Evolutionary conservation across 345 rosid genomes (phyloP), one percentile per base, ranked within the genome.

Genomic region (Durio zibethinus): DNA sequence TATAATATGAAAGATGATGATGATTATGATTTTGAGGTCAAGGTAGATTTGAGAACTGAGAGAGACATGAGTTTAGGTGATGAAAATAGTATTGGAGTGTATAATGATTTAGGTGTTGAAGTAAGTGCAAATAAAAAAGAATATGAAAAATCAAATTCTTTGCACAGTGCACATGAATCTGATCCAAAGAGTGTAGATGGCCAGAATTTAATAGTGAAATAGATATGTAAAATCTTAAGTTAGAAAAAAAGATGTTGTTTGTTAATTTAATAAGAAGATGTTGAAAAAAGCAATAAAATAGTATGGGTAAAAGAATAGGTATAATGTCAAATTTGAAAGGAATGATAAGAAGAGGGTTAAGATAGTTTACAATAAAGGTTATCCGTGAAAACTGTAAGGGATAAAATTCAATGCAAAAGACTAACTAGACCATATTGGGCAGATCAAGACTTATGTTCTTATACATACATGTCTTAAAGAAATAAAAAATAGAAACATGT

Each of bases 111-210:
- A 36, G 38, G 0, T 2, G 38, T 4, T 3, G 38, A 4, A 3
- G 4, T 36, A 3, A 5, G 2, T 3, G 4, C 4, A 1, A 5
- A 2, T 36, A 5, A 1, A 3, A 3, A 5, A 2, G 0, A 0
- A 3, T 1, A 0, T 36, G 38, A 5, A 5, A 5, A 0, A 3
- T 4, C 1, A 4, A 9, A 5, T 38, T 6, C 6, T 5, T 38
- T 38, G 7, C 42, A 38, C 7, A 38, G 42, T 38, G 7, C 0
- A 1, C 7, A 5, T 7, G 42, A 38, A 0, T 38, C 8, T 38
- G 9, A 38, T 6, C 7, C 42, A 5, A 9, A 38, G 0, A 9
- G 8, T 6, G 8, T 4, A 38, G 8, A 7, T 38, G 42, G 42
- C 9, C 8, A 38, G 42, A 47, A 12, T 47, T 47, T 4, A 3